Evolutionary conservation across 805 yeast genomes (phyloP), one percentile per base, ranked within the genome.

Genomic region (Yueomyces sp.): DNA sequence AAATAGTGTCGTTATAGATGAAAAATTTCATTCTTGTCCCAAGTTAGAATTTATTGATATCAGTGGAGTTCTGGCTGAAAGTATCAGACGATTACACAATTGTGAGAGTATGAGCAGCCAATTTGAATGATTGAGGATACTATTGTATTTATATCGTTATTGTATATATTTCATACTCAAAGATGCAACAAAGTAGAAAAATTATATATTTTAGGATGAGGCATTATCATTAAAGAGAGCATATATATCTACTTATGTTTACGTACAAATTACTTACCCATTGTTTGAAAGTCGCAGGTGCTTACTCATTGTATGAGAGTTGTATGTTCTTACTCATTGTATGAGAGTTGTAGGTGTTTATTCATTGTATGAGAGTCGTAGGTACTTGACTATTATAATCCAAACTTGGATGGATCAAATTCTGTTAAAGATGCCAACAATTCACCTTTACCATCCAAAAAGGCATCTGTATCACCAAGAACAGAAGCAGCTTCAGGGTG

Each of bases 51-150:
- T 79, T 42, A 77, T 90, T 45, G 97, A 90, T 62, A 79, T 92
- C 45, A 74, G 86, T 53, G 83, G 92, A 26, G 81, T 85, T 6
- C 65, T 90, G 46, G 97, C 96, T 6, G 98, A 92, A 64, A 90
- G 95, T 32, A 82, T 90, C 46, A 77, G 97, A 62, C 77, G 98
- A 57, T 70, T 90, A 52, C 98, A 90, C 63, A 90, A 92, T 57
- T 98, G 98, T 55, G 98, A 90, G 67, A 79, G 87, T 48, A 76
- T 83, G 45, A 76, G 92, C 9, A 30, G 9, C 9, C 33, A 30
- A 30, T 30, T 30, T 30, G 33, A 30, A 6, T 19, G 19, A 30
- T 30, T 6, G 33, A 30, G 33, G 9, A 30, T 30, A 30, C 9
- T 9, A 6, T 30, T 30, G 9, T 30, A 30, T 30, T 6, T 30